phyloP scores from a whole-genome alignment of 73 alveolate species.

The Paramecium sonneborni region DNA sequence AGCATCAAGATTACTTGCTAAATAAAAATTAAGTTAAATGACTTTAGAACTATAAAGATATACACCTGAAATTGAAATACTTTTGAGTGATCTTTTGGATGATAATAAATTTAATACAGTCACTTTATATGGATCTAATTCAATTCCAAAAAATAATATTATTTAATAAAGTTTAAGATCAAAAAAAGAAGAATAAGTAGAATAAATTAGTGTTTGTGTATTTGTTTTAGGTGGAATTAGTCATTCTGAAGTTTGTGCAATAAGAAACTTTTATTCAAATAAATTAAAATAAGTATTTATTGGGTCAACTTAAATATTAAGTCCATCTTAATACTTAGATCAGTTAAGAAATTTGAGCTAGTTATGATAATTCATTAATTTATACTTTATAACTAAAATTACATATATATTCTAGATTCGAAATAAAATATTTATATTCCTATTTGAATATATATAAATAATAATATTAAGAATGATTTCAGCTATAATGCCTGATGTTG shows the following conservation, averaged over 20 bases:
- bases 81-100: neutral
- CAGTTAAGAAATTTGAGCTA: neutral
- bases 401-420: too few species aligned
- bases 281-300: neutral
- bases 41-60: conserved; percentile 39
- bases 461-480: neutral
- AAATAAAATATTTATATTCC: neutral
- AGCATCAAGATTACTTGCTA: conserved; percentile 8
- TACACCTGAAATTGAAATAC: conserved; percentile 2
- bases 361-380: neutral
- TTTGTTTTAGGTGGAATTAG: conserved; percentile 22
- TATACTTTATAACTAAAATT: neutral
- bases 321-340: conserved; percentile 3
- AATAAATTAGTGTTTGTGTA: neutral
- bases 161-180: neutral
- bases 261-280: neutral
- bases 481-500: neutral
- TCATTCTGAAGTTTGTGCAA: conserved; percentile 22
- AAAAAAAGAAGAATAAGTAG: neutral
- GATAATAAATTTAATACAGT: neutral
- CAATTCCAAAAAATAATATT: neutral
- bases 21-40: conserved; percentile 46
- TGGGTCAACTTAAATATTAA: neutral
- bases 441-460: neutral
- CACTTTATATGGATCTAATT: neutral